Evolutionary conservation across 2,329 filamentous ascomycete genomes (phyloP), one percentile per base, ranked within the genome.

Genomic region (Colletotrichum trifolii): DNA sequence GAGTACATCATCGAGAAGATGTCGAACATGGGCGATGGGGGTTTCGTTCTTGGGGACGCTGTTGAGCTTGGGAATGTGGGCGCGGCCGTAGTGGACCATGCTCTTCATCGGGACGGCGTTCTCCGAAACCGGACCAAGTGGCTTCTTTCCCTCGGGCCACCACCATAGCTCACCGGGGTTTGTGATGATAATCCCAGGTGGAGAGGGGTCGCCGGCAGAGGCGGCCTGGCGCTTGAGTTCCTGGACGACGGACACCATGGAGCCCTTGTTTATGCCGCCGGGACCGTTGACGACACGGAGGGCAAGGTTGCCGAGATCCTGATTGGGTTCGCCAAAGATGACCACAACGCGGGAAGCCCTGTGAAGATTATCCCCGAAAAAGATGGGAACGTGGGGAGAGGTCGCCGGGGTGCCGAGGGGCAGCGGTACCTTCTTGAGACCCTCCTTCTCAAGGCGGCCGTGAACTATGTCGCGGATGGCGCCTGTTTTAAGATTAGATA

Each of bases 101-200:
- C 87, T 91, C 61, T 83, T 81, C 70, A 89, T 84, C 1, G 89
- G 89, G 48, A 90, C 77, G 2, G 81, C 82, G 8, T 81, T 73
- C 82, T 90, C 91, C 3, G 83, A 84, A 0, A 74, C 73, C 1
- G 83, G 74, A 1, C 87, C 91, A 66, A 97, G 81, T 0, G 88
- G 82, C 53, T 85, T 83, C 55, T 83, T 78, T 1, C 83, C 83
- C 55, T 86, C 83, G 45, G 91, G 87, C 75, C 91, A 92, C 89
- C 93, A 97, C 71, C 89, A 81, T 15, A 92, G 80, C 77, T 96
- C 89, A 5, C 92, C 93, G 4, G 88, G 82, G 73, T 97, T 97
- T 49, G 93, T 87, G 34, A 97, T 80, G 35, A 97, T 78, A 60
- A 97, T 79, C 3, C 86, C 91, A 0, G 84, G 88, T 2, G 79